These are phyloP conservation scores for Penicillium coprophilum DNA, from an alignment of 495 filamentous ascomycete genomes.

Conservation along the genomic window DNA sequence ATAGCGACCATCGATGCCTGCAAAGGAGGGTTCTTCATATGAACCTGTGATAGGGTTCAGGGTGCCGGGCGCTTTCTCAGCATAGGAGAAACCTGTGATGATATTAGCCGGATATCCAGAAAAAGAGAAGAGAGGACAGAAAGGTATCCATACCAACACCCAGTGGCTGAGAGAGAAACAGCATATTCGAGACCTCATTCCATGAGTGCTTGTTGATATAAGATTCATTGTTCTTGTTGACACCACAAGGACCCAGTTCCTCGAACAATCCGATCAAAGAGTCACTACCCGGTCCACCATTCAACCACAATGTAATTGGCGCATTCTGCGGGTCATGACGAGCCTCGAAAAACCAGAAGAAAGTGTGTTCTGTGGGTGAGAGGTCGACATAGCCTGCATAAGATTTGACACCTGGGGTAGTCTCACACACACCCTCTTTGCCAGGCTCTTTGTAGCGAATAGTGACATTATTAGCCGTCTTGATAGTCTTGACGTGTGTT, in stretches of 20 bases:
- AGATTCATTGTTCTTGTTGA: constrained; percentile 52
- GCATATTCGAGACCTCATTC: constrained; percentile 71
- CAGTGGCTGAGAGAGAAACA: constrained; percentile 70
- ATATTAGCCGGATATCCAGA: background rate
- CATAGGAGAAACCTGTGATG: constrained; percentile 54
- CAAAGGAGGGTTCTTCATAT: constrained; percentile 42
- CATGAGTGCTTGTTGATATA: constrained; percentile 63
- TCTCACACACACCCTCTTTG: constrained; percentile 48
- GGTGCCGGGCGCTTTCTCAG: constrained; percentile 39
- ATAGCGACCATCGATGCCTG: constrained; percentile 48
- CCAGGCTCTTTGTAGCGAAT: constrained; percentile 46
- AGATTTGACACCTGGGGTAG: constrained; percentile 48
- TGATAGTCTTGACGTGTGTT: constrained; percentile 56
- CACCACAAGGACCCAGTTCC: constrained; percentile 60
- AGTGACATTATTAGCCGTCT: constrained; percentile 55
- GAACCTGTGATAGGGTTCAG: constrained; percentile 46
- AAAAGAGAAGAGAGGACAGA: background rate
- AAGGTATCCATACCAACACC: constrained; percentile 45
- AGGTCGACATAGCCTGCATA: constrained; percentile 50
- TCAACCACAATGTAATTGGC: constrained; percentile 52
- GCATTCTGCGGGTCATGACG: constrained; percentile 50
- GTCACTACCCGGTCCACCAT: constrained; percentile 57
- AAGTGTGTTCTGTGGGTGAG: constrained; percentile 43
- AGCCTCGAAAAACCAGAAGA: constrained; percentile 55
- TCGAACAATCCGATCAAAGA: constrained; percentile 73